A percentile compares a stretch with the other conserved stretches of the same genome.
phyloP scores from a whole-genome alignment of 108 stramenopile genomes.

The Stephanodiscus minutulus region DNA sequence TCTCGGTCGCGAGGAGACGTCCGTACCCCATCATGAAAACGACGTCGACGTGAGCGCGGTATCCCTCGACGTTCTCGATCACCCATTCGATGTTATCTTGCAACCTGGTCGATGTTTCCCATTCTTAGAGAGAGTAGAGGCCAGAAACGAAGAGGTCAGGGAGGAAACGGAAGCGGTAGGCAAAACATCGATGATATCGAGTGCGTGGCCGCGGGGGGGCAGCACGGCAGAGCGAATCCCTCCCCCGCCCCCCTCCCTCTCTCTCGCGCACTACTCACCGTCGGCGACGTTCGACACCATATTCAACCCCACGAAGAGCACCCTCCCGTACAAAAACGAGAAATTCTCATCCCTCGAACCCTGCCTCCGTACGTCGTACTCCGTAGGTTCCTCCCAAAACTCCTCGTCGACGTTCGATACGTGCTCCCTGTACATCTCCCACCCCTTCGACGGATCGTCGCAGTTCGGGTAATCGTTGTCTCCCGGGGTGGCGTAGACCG shows the following conservation, averaged over 20 bases:
- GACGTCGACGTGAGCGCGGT: conserved; percentile 21
- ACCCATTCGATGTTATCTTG: conserved; percentile 35
- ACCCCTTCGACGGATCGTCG: conserved; percentile 13
- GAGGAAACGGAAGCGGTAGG: too few species aligned
- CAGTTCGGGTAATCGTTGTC: conserved; percentile 35
- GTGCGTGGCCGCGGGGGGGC: too few species aligned
- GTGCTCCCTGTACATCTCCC: conserved; percentile 17
- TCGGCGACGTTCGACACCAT: conserved; percentile 35
- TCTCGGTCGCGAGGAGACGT: conserved; percentile 16
- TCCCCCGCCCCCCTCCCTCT: too few species aligned
- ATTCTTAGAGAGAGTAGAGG: too few species aligned
- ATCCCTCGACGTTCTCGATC: conserved; percentile 12
- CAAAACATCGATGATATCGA: too few species aligned
- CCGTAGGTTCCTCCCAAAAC: conserved; percentile 10
- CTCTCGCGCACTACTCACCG: too few species aligned
- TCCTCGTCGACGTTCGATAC: conserved; percentile 16
- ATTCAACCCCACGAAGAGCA: conserved; percentile 66
- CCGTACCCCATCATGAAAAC: conserved; percentile 33
- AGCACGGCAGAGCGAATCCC: too few species aligned
- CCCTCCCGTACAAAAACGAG: conserved; percentile 48
- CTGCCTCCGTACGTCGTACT: conserved; percentile 28
- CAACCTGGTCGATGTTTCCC: conserved; percentile 13
- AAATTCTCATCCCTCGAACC: conserved; percentile 51
- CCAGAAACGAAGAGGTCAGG: too few species aligned
- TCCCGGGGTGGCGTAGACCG: conserved; percentile 32